Evolutionary conservation across 352 stramenopile species (phyloP).

Genomic region (Pythium myriotylum): DNA sequence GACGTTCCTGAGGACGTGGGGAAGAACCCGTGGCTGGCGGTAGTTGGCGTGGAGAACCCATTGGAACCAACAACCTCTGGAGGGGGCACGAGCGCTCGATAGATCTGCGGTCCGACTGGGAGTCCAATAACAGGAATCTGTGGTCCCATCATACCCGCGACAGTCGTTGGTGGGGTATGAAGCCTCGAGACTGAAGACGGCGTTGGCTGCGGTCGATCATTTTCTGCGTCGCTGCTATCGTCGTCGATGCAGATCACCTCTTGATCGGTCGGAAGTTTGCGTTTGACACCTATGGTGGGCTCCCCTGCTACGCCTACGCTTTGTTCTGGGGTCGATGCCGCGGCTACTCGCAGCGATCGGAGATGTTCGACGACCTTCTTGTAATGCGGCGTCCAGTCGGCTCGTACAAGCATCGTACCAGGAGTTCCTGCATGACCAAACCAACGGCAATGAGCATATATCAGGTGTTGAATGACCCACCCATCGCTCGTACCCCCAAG

Average conservation of each 20-base stretch:
- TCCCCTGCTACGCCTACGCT: no score
- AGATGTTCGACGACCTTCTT: background rate
- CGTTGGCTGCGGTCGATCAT: background rate
- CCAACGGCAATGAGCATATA: no score
- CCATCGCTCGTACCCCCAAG: no score
- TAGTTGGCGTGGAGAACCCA: background rate
- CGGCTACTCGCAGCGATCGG: no score
- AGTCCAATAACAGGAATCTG: no score
- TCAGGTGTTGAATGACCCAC: no score
- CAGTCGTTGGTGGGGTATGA: background rate
- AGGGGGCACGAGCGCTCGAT: slow-evolving; percentile 3
- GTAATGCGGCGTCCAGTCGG: slow-evolving; percentile 53
- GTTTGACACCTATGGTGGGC: slow-evolving; percentile 32
- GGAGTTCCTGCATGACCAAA: slow-evolving; percentile 32
- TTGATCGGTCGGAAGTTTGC: slow-evolving; percentile 35
- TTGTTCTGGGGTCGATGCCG: no score
- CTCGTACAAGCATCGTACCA: slow-evolving; percentile 39
- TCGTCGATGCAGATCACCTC: slow-evolving; percentile 72
- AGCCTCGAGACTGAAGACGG: background rate
- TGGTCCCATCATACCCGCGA: no score
- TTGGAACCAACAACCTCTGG: background rate
- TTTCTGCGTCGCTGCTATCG: slow-evolving; percentile 6
- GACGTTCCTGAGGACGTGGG: background rate
- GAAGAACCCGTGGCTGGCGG: background rate
- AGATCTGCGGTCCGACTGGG: no score